Percentiles rank a stretch among this genome's conserved stretches.
These are phyloP conservation scores for Prunus persica DNA, from an alignment of 306 rosid genomes.

Conservation along the genomic window Prunus_persica_NCBIv2 NC_034014.1:25575501-25576000, in stretches of 20 bases:
- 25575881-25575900: conserved; percentile 27
- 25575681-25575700: not conserved
- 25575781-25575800: not conserved
- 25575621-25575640: too few relatives aligned
- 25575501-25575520: too few relatives aligned
- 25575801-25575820: not conserved
- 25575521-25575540: too few relatives aligned
- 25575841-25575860: conserved; percentile 51
- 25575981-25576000: conserved; percentile 60
- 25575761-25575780: not conserved
- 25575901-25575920: conserved; percentile 19
- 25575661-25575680: not conserved
- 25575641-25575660: too few relatives aligned
- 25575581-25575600: not conserved
- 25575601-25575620: not conserved
- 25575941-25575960: conserved; percentile 32
- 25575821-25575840: conserved; percentile 36
- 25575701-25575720: not conserved
- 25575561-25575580: too few relatives aligned
- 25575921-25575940: conserved; percentile 43
- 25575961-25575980: conserved; percentile 44
- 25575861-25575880: conserved; percentile 34
- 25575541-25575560: too few relatives aligned
- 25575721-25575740: not conserved
- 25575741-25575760: not conserved